phyloP scores from a whole-genome alignment of 1,284 basidiomycete genomes.

The Trametes sp. region DNA sequence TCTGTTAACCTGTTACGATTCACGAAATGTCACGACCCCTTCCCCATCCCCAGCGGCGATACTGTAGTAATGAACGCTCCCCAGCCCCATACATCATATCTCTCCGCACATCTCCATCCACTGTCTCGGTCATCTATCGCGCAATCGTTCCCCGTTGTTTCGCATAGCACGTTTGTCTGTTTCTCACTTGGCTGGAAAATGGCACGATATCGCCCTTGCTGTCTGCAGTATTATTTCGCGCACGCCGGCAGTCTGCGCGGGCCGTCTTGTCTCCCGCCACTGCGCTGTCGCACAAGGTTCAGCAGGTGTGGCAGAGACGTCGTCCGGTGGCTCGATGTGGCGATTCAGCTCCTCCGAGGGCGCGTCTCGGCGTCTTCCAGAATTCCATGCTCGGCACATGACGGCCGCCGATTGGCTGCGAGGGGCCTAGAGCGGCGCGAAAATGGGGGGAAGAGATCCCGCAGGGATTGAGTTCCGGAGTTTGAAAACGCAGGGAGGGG shows the following conservation, averaged over 20 bases:
- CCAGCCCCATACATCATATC: constrained; percentile 23
- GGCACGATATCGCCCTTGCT: constrained; percentile 6
- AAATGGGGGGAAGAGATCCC: constrained; percentile 30
- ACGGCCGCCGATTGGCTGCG: constrained; percentile 24
- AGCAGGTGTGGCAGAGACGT: constrained; percentile 17
- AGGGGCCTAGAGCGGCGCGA: constrained; percentile 29
- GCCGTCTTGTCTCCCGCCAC: background rate
- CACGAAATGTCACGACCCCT: constrained; percentile 33
- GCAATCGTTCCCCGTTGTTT: constrained; percentile 23
- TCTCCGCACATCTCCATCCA: constrained; percentile 27
- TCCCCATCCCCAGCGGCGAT: constrained; percentile 24
- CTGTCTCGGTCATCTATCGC: constrained; percentile 28
- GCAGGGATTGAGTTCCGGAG: constrained; percentile 39
- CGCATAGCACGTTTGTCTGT: constrained; percentile 24
- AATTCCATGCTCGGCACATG: constrained; percentile 19
- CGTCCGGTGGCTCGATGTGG: constrained; percentile 25
- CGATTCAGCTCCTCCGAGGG: constrained; percentile 4
- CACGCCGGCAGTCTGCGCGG: background rate
- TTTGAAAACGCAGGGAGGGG: constrained; percentile 36
- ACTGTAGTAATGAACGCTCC: constrained; percentile 41
- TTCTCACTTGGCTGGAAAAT: constrained; percentile 11
- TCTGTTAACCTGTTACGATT: constrained; percentile 29
- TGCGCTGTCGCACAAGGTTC: constrained; percentile 15
- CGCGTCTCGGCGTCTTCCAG: constrained; percentile 18
- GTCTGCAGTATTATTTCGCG: constrained; percentile 4